Evolutionary conservation across 78 protist species (phyloP), one percentile per base, ranked within the genome.

Genomic region (Dictyostelium capitatum): DNA sequence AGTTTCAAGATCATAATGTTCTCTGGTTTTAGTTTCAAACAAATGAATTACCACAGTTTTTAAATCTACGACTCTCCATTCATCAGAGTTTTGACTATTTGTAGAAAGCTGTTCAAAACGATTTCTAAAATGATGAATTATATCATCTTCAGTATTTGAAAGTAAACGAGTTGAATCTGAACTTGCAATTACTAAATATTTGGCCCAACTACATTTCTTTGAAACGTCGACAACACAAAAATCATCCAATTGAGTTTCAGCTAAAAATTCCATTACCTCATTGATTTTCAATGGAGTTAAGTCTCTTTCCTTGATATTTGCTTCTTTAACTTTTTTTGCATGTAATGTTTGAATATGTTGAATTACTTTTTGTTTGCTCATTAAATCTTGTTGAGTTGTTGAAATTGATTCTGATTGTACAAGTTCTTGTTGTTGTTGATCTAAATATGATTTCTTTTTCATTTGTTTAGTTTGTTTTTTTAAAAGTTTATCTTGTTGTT

Each of bases 1-100:
- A 28, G 83, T 87, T 87, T 87, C 93, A 6, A 87, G 10, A 37
- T 87, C 93, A 77, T 87, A 87, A 15, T 64, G 48, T 47, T 74
- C 84, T 77, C 93, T 87, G 4, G 79, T 87, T 17, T 64, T 6
- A 9, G 93, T 87, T 77, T 87, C 84, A 59, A 87, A 77, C 19
- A 87, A 43, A 87, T 87, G 93, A 28, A 87, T 32, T 8, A 87
- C 57, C 51, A 80, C 43, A 2, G 41, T 53, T 17, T 77, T 54
- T 2, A 87, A 53, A 65, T 87, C 84, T 12, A 87, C 3, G 11
- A 59, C 83, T 65, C 62, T 48, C 93, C 93, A 87, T 5, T 72
- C 80, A 48, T 77, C 84, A 75, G 83, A 59, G 23, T 73, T 67
- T 32, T 25, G 48, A 37, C 54, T n/a, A 41, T 57, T 56, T 25